Evolutionary conservation across 177 flowering plant species (phyloP).

Genomic region (Vitis hybrid): DNA sequence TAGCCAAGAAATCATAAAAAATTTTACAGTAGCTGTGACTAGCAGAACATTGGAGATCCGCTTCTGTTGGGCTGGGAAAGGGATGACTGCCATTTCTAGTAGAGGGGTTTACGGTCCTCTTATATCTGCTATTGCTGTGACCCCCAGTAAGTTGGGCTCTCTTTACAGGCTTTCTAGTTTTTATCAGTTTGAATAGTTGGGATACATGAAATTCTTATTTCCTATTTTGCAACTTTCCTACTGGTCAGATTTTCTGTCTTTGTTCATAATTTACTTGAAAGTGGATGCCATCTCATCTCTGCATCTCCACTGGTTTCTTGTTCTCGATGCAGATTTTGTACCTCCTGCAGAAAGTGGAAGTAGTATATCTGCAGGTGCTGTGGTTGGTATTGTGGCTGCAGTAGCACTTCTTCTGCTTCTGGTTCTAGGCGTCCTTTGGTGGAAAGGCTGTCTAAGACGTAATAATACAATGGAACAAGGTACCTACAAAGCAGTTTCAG

Average conservation of each 20-base stretch:
- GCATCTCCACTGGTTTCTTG: too few relatives aligned
- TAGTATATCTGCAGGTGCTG: slow-evolving; percentile 20
- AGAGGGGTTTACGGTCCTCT: slow-evolving; percentile 34
- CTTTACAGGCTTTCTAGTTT: too few relatives aligned
- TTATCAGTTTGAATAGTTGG: too few relatives aligned
- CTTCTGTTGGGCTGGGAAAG: slow-evolving; percentile 37
- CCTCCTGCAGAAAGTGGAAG: too few relatives aligned
- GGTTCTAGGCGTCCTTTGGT: slow-evolving; percentile 26
- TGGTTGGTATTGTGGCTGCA: slow-evolving; percentile 28
- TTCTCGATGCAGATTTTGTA: too few relatives aligned
- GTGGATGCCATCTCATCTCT: too few relatives aligned
- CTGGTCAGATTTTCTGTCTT: too few relatives aligned
- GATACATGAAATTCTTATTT: too few relatives aligned
- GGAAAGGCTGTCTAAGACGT: slow-evolving; percentile 28
- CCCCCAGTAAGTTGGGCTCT: slow-evolving; percentile 23
- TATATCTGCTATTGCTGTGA: slow-evolving; percentile 33
- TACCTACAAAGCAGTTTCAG: too few relatives aligned
- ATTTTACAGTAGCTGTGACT: slow-evolving; percentile 11
- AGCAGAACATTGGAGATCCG: slow-evolving; percentile 25
- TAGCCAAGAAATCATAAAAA: slow-evolving; percentile 7
- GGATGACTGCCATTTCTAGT: slow-evolving; percentile 21
- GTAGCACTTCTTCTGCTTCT: slow-evolving; percentile 16
- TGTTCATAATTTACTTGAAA: too few relatives aligned
- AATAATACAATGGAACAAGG: slow-evolving; percentile 3
- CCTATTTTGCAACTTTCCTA: too few relatives aligned